Evolutionary conservation across 257 asterid species (phyloP).

Genomic region (Fraxinus anomala): DNA sequence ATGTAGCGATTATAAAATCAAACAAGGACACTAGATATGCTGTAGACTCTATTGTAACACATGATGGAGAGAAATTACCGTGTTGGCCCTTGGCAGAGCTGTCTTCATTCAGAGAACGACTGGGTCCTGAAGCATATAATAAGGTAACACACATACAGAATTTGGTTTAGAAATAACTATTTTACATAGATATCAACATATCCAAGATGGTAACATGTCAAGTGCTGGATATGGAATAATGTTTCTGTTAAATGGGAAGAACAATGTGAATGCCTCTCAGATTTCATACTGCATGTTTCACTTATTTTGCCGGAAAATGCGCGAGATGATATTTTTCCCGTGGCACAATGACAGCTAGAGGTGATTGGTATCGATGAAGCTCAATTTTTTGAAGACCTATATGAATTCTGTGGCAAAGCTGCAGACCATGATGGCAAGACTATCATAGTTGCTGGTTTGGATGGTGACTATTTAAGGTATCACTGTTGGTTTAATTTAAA

Average conservation of each 20-base stretch:
- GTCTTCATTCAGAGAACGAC: constrained; percentile 58
- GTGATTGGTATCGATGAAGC: constrained; percentile 98
- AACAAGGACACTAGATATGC: constrained; percentile 80
- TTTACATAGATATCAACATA: not conserved
- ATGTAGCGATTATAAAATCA: constrained; percentile 73
- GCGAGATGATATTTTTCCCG: constrained; percentile 20
- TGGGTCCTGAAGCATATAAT: constrained; percentile 72
- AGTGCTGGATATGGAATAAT: not conserved
- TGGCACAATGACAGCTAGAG: constrained; percentile 44
- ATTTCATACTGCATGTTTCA: constrained; percentile 13
- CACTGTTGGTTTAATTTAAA: constrained; percentile 10
- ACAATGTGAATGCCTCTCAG: not conserved
- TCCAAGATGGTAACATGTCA: not conserved
- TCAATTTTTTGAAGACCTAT: constrained; percentile 86
- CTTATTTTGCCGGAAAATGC: not conserved
- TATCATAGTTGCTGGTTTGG: constrained; percentile 84
- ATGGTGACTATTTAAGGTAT: constrained; percentile 94
- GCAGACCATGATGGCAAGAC: constrained; percentile 93
- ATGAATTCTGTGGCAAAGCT: constrained; percentile 81
- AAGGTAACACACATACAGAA: constrained; percentile 43
- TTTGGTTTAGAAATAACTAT: not conserved
- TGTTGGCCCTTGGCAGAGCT: constrained; percentile 81
- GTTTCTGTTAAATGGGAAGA: not conserved
- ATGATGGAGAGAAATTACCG: constrained; percentile 83
- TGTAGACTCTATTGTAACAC: constrained; percentile 78